A percentile compares a stretch with the other conserved stretches of the same genome.
Conservation (phyloP, 1,284 basidiomycete genomes). For the Waitea zeae region DNA sequence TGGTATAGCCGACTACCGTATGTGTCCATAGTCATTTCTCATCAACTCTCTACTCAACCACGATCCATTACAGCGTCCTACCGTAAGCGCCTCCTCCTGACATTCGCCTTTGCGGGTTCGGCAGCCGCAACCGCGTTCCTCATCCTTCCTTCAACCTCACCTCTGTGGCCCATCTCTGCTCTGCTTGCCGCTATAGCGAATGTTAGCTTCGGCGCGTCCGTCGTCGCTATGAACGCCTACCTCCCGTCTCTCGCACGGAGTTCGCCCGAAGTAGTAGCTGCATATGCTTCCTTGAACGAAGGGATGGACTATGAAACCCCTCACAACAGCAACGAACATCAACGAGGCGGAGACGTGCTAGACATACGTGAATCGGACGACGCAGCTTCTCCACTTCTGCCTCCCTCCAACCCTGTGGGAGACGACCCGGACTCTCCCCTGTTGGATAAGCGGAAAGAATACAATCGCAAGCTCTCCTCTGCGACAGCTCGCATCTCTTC, state of each 20-base stretch:
- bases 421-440: constrained; percentile 2
- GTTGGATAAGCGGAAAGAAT: constrained; percentile 12
- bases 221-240: constrained; percentile 84
- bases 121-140: constrained; percentile 53
- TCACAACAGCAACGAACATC: constrained; percentile 10
- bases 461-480: constrained; percentile 39
- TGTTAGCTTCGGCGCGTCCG: constrained; percentile 66
- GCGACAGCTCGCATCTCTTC: constrained; percentile 70
- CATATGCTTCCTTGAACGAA: constrained; percentile 8
- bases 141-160: constrained; percentile 47
- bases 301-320: constrained; percentile 8
- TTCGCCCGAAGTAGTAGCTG: constrained; percentile 36
- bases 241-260: constrained; percentile 60
- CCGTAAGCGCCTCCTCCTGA: constrained; percentile 61
- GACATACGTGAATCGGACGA: no score
- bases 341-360: neutral
- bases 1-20: constrained; percentile 74
- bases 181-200: constrained; percentile 59
- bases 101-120: constrained; percentile 60
- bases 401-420: constrained; percentile 6
- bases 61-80: constrained; percentile 35
- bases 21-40: constrained; percentile 13
- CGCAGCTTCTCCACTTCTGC: constrained; percentile 4
- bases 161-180: constrained; percentile 45
- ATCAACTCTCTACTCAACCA: constrained; percentile 4